Evolutionary conservation across 129 eudicot species (phyloP), one percentile per base, ranked within the genome.

Genomic region (Tanacetum coccineum): DNA sequence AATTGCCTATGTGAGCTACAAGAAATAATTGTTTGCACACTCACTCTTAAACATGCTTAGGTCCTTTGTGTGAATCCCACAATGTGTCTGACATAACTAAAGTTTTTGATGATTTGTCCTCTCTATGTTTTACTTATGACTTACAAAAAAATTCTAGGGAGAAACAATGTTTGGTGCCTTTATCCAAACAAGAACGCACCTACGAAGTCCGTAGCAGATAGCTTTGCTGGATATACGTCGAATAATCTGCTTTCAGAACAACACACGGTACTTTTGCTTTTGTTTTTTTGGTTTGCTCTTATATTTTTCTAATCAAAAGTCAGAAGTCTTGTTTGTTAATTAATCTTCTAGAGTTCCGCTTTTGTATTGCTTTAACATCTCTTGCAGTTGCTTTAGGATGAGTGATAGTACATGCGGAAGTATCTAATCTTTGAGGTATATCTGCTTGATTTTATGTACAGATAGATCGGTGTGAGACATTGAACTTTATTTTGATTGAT

Each of bases 101-200:
- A 36, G 42, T 36, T 36, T 36, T 36, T 36, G 42, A 36, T 36
- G 42, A 36, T 36, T 36, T 36, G 9, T 36, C 42, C 42, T 6
- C 9, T 36, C 10, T 6, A 8, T 36, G 42, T 36, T 36, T 36
- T 36, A 36, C 42, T 36, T 7, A 36, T 36, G 9, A 36, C 10
- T 44, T 55, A 4, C 13, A 7, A 10, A 26, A 51, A 14, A 8
- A 53, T 82, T 77, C n/a, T 80, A 93, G 99, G 99, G 48, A 84
- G 81, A 61, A 71, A 76, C 65, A 86, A 82, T 26, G 93, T 93
- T 58, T 89, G 92, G 95, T 93, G 99, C 73, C 95, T 93, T 70
- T 93, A 93, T 79, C 95, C 96, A 44, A 93, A 70, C 64, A 89
- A 89, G 81, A 79, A 79, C 68, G 79, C 87, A 17, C 80, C 76